A percentile compares a stretch with the other conserved stretches of the same genome.
These are phyloP conservation scores for Juglanconis sp. DNA, from an alignment of 2,329 filamentous ascomycete genomes.

Conservation along the genomic window DNA sequence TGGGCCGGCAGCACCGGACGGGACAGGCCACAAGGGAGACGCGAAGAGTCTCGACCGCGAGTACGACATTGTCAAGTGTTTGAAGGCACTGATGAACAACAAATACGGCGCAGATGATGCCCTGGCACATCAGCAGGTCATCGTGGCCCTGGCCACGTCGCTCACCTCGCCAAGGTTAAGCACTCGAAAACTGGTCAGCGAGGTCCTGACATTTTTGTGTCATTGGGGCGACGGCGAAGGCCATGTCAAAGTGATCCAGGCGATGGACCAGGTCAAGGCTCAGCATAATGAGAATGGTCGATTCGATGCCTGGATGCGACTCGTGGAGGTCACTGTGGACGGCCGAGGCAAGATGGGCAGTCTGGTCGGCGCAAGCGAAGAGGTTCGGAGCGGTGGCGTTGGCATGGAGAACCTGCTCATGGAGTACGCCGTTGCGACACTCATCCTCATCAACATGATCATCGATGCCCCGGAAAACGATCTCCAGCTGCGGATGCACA, in stretches of 20 bases:
- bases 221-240: constrained; percentile 86
- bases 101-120: constrained; percentile 98
- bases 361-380: constrained; percentile 92
- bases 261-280: constrained; percentile 85
- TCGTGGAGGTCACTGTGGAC: constrained; percentile 95
- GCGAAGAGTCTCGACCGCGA: constrained; percentile 86
- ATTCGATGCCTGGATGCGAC: constrained; percentile 98
- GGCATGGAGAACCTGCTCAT: constrained; percentile 98
- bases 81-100: constrained; percentile 98
- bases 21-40: constrained; percentile 37
- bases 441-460: constrained; percentile 95
- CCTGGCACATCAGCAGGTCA: constrained; percentile 81
- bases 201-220: constrained; percentile 93
- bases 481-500: constrained; percentile 86
- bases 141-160: constrained; percentile 81
- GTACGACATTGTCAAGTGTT: constrained; percentile 96
- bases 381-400: constrained; percentile 91
- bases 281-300: constrained; percentile 88
- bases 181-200: constrained; percentile 90
- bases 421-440: constrained; percentile 95
- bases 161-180: constrained; percentile 85
- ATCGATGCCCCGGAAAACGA: constrained; percentile 88
- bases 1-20: constrained; percentile 64
- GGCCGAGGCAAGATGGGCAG: constrained; percentile 98
- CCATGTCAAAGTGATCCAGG: constrained; percentile 89